Conservation (phyloP, 2,329 filamentous ascomycete genomes). For the Leptographium lundbergii region DNA sequence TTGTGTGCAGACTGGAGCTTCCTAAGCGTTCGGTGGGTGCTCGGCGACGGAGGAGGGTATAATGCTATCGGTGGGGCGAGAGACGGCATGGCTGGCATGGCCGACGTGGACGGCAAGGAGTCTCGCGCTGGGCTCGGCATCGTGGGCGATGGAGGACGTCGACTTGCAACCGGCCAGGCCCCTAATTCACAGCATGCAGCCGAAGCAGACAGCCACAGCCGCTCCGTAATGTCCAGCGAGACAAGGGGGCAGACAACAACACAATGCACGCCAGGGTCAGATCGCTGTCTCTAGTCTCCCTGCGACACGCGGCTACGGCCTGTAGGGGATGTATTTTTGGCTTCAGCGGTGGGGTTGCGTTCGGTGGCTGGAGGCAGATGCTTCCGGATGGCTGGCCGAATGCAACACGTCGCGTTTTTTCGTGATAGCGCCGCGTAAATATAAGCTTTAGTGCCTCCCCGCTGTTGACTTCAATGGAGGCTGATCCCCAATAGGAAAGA, state of each 20-base stretch:
- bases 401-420: background rate
- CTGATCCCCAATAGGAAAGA: background rate
- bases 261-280: background rate
- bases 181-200: background rate
- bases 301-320: background rate
- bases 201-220: background rate
- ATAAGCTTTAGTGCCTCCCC: background rate
- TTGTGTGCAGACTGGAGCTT: slow-evolving; percentile 66
- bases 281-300: background rate
- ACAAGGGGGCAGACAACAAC: background rate
- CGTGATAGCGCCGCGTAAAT: slow-evolving; percentile 5
- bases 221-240: background rate
- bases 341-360: background rate
- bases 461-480: background rate
- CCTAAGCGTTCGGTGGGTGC: slow-evolving; percentile 54
- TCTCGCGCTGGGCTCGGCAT: slow-evolving; percentile 22
- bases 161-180: background rate
- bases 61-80: slow-evolving; percentile 24
- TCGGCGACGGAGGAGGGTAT: slow-evolving; percentile 46
- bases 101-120: slow-evolving; percentile 7
- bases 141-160: background rate
- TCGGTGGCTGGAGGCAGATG: background rate
- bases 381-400: background rate
- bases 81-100: slow-evolving; percentile 11
- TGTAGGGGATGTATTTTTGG: background rate